A percentile compares a stretch with the other conserved stretches of the same genome.
Conservation (phyloP, 352 stramenopile species). For the Globisporangium perplexum region DNA sequence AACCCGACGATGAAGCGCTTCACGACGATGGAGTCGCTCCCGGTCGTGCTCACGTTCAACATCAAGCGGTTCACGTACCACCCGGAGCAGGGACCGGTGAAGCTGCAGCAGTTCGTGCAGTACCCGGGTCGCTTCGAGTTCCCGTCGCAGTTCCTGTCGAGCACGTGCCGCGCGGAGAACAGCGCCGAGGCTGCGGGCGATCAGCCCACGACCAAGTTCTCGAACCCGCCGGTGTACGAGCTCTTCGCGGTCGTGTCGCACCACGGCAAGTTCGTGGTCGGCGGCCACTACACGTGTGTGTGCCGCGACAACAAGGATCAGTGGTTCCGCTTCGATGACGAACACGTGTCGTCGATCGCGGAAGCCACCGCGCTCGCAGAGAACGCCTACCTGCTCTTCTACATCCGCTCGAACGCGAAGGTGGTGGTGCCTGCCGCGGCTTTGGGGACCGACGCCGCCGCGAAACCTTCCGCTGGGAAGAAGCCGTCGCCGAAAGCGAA, state of each 20-base stretch:
- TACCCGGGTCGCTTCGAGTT: conserved; percentile 72
- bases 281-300: conserved; percentile 79
- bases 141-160: conserved; percentile 58
- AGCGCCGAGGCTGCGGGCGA: conserved; percentile 5
- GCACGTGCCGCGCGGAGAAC: conserved; percentile 54
- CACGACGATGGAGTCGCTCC: conserved; percentile 66
- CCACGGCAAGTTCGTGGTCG: conserved; percentile 72
- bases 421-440: not conserved
- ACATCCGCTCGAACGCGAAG: conserved; percentile 53
- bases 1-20: conserved; percentile 61
- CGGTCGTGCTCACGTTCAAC: conserved; percentile 73
- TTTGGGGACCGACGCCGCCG: not conserved
- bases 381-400: conserved; percentile 78
- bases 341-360: conserved; percentile 73
- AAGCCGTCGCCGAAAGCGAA: conserved; percentile 2
- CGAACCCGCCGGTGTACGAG: conserved; percentile 56
- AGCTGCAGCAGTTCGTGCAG: conserved; percentile 81
- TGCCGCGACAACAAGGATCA: conserved; percentile 87
- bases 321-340: conserved; percentile 82
- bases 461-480: not conserved
- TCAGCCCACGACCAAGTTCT: conserved; percentile 22
- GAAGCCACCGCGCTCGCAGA: conserved; percentile 63
- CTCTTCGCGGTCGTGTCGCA: conserved; percentile 83
- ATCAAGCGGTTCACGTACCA: conserved; percentile 87
- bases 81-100: conserved; percentile 66